These are phyloP conservation scores for Clavulina sp. DNA, from an alignment of 768 basidiomycete genomes.

Conservation along the genomic window DNA sequence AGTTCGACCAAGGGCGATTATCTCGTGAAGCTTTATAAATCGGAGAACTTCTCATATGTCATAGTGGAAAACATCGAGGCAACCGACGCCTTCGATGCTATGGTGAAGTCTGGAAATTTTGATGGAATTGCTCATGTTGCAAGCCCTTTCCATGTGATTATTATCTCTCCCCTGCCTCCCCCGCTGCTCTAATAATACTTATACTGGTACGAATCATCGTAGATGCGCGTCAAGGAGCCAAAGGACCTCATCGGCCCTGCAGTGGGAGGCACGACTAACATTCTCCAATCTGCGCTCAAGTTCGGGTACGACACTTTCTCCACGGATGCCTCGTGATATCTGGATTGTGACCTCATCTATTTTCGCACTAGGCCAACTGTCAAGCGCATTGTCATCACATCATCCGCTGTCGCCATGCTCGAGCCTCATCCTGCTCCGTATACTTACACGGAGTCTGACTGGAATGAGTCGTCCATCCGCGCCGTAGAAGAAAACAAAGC, in stretches of 20 bases:
- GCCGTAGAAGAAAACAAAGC: slow-evolving; percentile 19
- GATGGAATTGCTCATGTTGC: slow-evolving; percentile 59
- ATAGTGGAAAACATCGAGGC: slow-evolving; percentile 27
- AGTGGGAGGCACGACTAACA: slow-evolving; percentile 20
- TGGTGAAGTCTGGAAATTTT: slow-evolving; percentile 32
- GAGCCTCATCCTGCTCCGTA: not conserved
- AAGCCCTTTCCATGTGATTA: slow-evolving; percentile 33
- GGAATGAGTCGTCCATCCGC: slow-evolving; percentile 18
- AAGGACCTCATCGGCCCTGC: slow-evolving; percentile 24
- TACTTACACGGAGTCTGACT: slow-evolving; percentile 14
- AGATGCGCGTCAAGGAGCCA: not conserved
- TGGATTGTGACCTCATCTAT: not conserved
- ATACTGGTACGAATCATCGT: too few species aligned
- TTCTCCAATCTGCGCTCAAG: slow-evolving; percentile 19
- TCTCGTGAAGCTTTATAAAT: slow-evolving; percentile 19
- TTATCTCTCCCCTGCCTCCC: too few species aligned
- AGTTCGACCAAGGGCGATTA: slow-evolving; percentile 30
- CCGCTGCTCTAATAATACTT: too few species aligned
- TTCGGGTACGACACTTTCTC: slow-evolving; percentile 9
- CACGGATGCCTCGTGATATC: not conserved
- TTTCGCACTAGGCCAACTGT: slow-evolving; percentile 10
- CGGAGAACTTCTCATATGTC: slow-evolving; percentile 20
- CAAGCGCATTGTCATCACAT: slow-evolving; percentile 22
- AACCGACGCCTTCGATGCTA: slow-evolving; percentile 3
- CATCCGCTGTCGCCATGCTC: slow-evolving; percentile 12